Percentiles rank a stretch among this genome's conserved stretches.
phyloP scores from a whole-genome alignment of 306 rosid species.

The Glycyrrhiza uralensis region DNA sequence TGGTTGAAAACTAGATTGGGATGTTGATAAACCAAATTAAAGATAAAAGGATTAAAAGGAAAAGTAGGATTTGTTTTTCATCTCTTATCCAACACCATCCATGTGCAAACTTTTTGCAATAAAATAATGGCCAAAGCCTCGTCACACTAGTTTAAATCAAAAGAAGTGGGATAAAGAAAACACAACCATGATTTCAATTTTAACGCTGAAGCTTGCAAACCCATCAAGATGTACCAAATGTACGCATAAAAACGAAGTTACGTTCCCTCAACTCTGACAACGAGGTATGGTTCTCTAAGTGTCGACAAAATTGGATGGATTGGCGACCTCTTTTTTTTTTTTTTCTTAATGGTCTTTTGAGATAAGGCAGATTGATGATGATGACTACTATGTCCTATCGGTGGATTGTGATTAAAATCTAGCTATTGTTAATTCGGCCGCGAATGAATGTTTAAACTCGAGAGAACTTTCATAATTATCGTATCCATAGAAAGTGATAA shows the following conservation, averaged over 20 bases:
- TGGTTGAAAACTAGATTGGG: not conserved
- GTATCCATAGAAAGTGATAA: slow-evolving; percentile 33
- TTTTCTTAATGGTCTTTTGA: not conserved
- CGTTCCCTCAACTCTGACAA: not conserved
- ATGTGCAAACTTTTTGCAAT: slow-evolving; percentile 1
- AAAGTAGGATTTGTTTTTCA: slow-evolving; percentile 18
- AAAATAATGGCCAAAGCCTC: not conserved
- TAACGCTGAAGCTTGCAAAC: not conserved
- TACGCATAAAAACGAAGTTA: not conserved
- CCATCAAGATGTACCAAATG: not conserved
- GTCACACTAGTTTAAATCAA: not conserved
- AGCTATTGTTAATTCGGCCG: not conserved
- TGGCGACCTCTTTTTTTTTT: not conserved
- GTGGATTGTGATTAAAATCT: not conserved
- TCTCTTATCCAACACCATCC: slow-evolving; percentile 38
- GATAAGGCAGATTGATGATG: slow-evolving; percentile 6
- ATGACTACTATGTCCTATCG: not conserved
- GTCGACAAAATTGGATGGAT: not conserved
- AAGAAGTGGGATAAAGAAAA: slow-evolving; percentile 5
- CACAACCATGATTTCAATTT: not conserved
- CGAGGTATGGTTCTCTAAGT: not conserved
- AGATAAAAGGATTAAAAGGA: not conserved
- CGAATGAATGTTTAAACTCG: not conserved
- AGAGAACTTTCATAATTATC: not conserved
- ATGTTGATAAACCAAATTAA: slow-evolving; percentile 32